Evolutionary conservation across 495 filamentous ascomycete species (phyloP), one percentile per base, ranked within the genome.

Genomic region (Trichocladium uniseriatum): DNA sequence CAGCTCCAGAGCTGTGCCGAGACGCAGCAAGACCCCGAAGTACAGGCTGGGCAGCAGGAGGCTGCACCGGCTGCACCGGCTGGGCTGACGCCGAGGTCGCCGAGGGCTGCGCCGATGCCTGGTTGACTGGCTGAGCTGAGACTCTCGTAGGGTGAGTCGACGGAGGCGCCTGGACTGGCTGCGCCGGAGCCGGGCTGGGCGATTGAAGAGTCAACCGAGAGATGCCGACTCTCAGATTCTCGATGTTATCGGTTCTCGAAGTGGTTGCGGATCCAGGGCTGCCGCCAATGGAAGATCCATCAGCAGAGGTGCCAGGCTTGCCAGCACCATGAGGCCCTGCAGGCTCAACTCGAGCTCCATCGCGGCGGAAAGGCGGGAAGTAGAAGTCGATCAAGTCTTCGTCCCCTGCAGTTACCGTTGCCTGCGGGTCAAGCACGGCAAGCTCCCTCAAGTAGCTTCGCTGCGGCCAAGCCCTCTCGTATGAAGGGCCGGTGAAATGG

Each of bases 21-120:
- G 55, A 57, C 6, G 50, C 42, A 1, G 28, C 55, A 18, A 57
- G 47, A 7, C 55, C 55, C 6, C 55, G 50, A 6, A 53, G 1
- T 3, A 9, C 13, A 3, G 39, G 39, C 31, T 39, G 31, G 2
- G 39, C 7, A 1, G 34, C 38, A 10, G 27, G 37, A 41, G 27
- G 0, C 16, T 8, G 5, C 2, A 24, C 13, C n/a, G 27, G 0
- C 16, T 8, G 5, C 2, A 24, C 13, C n/a, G 28, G 8, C 20
- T 45, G 36, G 1, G 15, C 22, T 19, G 13, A 19, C 16, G 15
- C 22, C 11, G 22, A 3, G 6, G 40, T 8, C 15, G 19, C 10
- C 1, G 36, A 5, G 7, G 28, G 6, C 14, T 45, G 24, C 0
- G 19, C 24, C 18, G 18, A n/a, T n/a, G 16, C n/a, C n/a, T 15